These are phyloP conservation scores for Aspergillus heteromorphus DNA, from an alignment of 495 filamentous ascomycete genomes.

Conservation along the genomic window DNA sequence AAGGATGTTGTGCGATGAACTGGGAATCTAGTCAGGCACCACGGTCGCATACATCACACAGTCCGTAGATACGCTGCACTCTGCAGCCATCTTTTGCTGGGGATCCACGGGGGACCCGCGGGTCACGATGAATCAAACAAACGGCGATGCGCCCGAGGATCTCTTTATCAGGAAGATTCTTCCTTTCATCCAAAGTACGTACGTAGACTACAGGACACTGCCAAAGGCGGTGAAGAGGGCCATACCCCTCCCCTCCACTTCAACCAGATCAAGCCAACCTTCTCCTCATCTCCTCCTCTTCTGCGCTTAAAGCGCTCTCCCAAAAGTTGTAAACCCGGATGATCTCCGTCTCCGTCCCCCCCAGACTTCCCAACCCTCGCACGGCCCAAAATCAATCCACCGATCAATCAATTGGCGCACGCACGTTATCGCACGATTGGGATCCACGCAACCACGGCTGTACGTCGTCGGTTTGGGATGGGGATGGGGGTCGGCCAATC, in stretches of 20 bases:
- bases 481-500: neutral
- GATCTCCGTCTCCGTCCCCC: neutral
- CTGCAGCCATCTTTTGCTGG: too few relatives aligned
- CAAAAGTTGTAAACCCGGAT: neutral
- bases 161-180: too few relatives aligned
- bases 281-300: too few relatives aligned
- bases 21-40: conserved; percentile 5
- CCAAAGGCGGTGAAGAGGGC: too few relatives aligned
- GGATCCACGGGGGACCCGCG: too few relatives aligned
- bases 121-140: too few relatives aligned
- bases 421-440: neutral
- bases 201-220: too few relatives aligned
- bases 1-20: conserved; percentile 3
- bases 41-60: conserved; percentile 3
- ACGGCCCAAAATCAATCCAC: too few relatives aligned
- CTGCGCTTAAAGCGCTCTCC: neutral
- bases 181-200: too few relatives aligned
- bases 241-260: neutral
- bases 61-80: too few relatives aligned
- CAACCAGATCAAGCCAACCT: neutral
- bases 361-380: neutral
- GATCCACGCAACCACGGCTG: neutral
- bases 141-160: too few relatives aligned
- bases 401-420: neutral
- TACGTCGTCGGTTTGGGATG: neutral